A percentile compares a stretch with the other conserved stretches of the same genome.
phyloP scores from a whole-genome alignment of 306 rosid genomes.

The Gynostemma pentaphyllum region DNA sequence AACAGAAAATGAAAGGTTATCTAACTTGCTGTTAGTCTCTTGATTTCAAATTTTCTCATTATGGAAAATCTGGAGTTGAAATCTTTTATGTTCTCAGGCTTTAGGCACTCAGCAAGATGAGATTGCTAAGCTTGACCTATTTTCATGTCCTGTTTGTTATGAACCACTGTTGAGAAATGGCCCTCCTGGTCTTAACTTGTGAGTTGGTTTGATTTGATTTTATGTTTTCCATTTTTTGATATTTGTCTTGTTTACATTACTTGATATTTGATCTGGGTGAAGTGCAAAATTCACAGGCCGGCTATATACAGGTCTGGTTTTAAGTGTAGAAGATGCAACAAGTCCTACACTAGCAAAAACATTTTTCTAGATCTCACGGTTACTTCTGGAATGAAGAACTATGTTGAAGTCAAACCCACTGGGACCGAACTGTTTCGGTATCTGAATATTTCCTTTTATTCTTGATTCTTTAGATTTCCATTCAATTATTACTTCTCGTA shows the following conservation, averaged over 20 bases:
- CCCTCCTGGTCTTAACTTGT: slow-evolving; percentile 76
- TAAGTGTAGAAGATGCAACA: slow-evolving; percentile 70
- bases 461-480: neutral
- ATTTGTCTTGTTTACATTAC: neutral
- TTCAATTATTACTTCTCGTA: neutral
- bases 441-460: neutral
- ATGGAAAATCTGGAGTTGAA: neutral
- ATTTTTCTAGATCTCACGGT: slow-evolving; percentile 69
- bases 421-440: slow-evolving; percentile 75
- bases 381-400: slow-evolving; percentile 59
- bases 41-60: neutral
- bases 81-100: slow-evolving; percentile 22
- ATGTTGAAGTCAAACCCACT: slow-evolving; percentile 54
- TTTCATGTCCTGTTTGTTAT: slow-evolving; percentile 82
- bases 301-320: slow-evolving; percentile 87
- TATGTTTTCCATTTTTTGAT: neutral
- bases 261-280: slow-evolving; percentile 6
- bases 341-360: slow-evolving; percentile 73
- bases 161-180: slow-evolving; percentile 84
- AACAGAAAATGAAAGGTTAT: no score
- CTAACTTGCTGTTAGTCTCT: no score
- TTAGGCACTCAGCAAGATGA: slow-evolving; percentile 23
- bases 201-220: slow-evolving; percentile 22
- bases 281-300: slow-evolving; percentile 37
- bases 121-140: slow-evolving; percentile 29